Percentiles rank a stretch among this genome's conserved stretches.
Evolutionary conservation across 352 stramenopile species (phyloP).

Genomic region (Thalassiosira ordinaria): DNA sequence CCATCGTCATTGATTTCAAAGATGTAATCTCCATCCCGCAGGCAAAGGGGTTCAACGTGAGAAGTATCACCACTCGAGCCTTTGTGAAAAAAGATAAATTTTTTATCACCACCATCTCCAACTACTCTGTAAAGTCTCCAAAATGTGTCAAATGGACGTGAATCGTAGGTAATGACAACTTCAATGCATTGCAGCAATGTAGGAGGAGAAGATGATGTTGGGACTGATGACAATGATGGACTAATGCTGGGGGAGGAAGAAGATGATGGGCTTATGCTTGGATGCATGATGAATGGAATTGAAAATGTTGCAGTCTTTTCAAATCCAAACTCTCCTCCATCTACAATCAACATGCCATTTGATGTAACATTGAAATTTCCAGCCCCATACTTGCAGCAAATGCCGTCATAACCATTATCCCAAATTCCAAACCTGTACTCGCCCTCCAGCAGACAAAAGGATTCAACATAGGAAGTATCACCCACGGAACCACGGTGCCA

Average conservation of each 20-base stretch:
- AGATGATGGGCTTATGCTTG: background rate
- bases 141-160: background rate
- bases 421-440: slow-evolving; percentile 14
- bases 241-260: background rate
- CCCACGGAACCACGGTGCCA: background rate
- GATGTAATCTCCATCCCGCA: too few species aligned
- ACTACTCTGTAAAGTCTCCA: background rate
- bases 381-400: background rate
- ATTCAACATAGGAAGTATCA: background rate
- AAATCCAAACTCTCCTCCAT: too few species aligned
- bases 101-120: background rate
- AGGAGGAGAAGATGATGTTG: background rate
- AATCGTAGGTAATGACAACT: background rate
- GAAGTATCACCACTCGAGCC: too few species aligned
- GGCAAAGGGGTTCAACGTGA: too few species aligned
- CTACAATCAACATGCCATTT: too few species aligned
- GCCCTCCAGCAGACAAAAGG: slow-evolving; percentile 4
- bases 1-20: too few species aligned
- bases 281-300: background rate
- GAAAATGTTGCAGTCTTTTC: too few species aligned
- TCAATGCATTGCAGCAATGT: too few species aligned
- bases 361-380: too few species aligned
- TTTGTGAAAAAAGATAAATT: too few species aligned
- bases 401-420: background rate
- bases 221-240: background rate